Base-by-base conservation (phyloP, 23 red algal species). In the Gracilaria domingensis region DNA sequence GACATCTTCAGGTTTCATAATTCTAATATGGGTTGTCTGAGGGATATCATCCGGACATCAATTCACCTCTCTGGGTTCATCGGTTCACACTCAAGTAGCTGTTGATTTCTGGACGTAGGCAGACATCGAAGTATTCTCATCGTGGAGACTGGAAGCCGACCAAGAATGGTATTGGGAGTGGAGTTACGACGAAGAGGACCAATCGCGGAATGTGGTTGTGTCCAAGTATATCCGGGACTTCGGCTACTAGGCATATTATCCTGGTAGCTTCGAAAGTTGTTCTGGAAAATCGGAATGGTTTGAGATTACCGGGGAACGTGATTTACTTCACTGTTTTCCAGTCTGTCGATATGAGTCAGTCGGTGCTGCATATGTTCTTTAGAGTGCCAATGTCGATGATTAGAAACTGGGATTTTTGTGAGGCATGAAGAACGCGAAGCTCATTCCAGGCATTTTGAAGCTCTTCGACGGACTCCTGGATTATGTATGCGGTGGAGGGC, bases 121-220 rank as follows among this genome's bases (percentile, higher is more conserved):
- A 82, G 0, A 35, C 21, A 36, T 82, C 53, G 28, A 62, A 82
- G 34, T 7, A 34, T 36, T 24, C 12, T 29, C 21, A 6, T 8
- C 21, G 54, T 12, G 49, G 24, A 6, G 53, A 37, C 42, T 82
- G 51, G 3, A 82, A 24, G 23, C 49, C 53, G 8, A 61, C 33
- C 1, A 82, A 23, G 26, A 82, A 82, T 3, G 78, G 78, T 24
- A 82, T 82, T 23, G 50, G 53, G 0, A 58, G 0, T 21, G 78
- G 25, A 23, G 53, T 26, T 8, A 51, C 2, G 9, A 62, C 51
- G 48, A 82, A 82, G 6, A 62, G 0, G 16, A 82, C 53, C 14
- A 53, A 17, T 35, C 78, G 78, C 7, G 62, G 28, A 4, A 0
- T 30, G 14, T 60, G 12, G 0, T 0, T 0, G 2, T 82, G n/a